Base-by-base conservation (phyloP, 1,139 yeast species). In the Petasospora rhodanensis region DNA sequence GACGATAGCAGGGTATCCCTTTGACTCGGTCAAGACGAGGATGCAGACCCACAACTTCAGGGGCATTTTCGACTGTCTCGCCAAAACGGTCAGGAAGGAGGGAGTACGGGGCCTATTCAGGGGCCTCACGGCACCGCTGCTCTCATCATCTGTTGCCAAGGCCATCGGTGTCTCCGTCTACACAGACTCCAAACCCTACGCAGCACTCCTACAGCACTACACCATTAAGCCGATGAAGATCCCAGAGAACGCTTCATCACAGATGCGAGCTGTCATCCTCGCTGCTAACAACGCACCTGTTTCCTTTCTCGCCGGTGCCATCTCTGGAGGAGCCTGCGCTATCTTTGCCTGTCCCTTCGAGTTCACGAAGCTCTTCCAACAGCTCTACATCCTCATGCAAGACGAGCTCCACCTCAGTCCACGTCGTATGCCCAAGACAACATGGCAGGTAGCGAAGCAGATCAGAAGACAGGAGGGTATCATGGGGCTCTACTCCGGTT, bases 301-400 rank as follows among this genome's bases (percentile, higher is more conserved):
- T 1, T 73, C 87, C 19, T 71, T 79, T 38, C 32, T 69, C 2
- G 68, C 93, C 0, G 95, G 95, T 1, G 59, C 70, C 6, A 44
- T 74, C 2, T 76, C 93, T 0, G 95, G 95, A 3, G 73, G 73
- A 3, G 63, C 70, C 2, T 78, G 81, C 11, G 70, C 87, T 2
- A 32, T 74, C 5, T 73, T 82, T 53, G 84, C 93, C 3, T 80
- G 91, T 48, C 96, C 96, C 0, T 85, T 85, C 54, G 96, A 85
- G 55, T 76, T 83, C 55, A 78, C 91, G 31, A 86, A 86, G 54
- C 68, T 85, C 7, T 84, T 81, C 41, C 81, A 91, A 25, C 95
- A 86, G 55, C 72, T 85, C 47, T 65, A 76, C 47, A 52, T 70
- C 40, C 54, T 76, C 49, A 68, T 72, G 28, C 66, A 66, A 42